phyloP scores from a whole-genome alignment of 129 eudicot species.

The Saposhnikovia divaricata region DNA sequence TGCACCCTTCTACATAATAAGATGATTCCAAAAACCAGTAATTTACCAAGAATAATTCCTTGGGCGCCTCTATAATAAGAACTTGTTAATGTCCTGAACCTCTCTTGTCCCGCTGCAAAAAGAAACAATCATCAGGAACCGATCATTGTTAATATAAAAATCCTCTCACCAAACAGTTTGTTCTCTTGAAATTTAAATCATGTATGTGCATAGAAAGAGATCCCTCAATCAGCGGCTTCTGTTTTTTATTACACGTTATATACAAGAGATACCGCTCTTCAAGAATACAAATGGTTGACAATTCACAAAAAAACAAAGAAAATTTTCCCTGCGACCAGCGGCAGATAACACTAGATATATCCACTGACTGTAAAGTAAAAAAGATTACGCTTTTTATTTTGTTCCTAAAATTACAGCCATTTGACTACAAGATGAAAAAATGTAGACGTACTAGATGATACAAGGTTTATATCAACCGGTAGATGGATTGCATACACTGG shows the following conservation, averaged over 20 bases:
- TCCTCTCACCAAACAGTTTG: neutral
- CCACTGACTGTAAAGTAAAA: too few species aligned
- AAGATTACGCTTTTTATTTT: too few species aligned
- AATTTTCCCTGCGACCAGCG: neutral
- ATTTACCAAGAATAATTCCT: conserved; percentile 80
- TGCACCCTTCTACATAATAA: neutral
- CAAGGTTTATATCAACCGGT: neutral
- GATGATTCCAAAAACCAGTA: neutral
- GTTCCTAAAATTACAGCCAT: neutral
- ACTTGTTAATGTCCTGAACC: conserved; percentile 89
- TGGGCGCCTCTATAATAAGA: conserved; percentile 96
- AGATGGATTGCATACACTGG: too few species aligned
- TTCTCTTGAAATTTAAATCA: neutral
- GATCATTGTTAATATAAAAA: neutral
- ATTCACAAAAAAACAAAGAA: neutral
- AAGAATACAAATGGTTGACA: neutral
- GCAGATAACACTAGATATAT: neutral
- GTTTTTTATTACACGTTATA: too few species aligned
- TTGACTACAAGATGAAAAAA: neutral
- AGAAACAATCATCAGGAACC: conserved; percentile 13
- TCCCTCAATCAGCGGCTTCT: too few species aligned
- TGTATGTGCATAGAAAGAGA: neutral
- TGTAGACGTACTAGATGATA: neutral
- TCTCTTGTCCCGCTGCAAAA: conserved; percentile 90
- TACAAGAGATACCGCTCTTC: neutral